Evolutionary conservation across 257 asterid species (phyloP).

Genomic region (Lycium barbarum): DNA sequence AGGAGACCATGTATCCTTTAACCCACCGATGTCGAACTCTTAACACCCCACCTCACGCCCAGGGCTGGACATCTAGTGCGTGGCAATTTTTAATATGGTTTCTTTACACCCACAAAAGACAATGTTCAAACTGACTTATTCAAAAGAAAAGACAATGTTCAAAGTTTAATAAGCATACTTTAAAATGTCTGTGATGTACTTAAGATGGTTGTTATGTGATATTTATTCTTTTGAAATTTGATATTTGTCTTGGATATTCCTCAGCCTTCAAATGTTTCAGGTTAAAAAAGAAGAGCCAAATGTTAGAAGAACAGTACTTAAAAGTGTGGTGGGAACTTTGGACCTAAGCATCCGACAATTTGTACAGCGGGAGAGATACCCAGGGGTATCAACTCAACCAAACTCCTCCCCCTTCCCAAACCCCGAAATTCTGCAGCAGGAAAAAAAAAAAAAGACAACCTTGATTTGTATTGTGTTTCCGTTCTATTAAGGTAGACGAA

Average conservation of each 20-base stretch:
- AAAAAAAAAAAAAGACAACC: constrained; percentile 8
- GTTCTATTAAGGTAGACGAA: neutral
- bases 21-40: too few relatives aligned
- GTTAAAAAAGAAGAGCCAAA: constrained; percentile 80
- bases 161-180: neutral
- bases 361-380: constrained; percentile 79
- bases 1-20: too few relatives aligned
- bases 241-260: constrained; percentile 19
- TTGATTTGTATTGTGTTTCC: neutral
- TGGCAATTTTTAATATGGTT: too few relatives aligned
- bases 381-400: constrained; percentile 65
- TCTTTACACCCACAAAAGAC: too few relatives aligned
- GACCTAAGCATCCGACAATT: constrained; percentile 81
- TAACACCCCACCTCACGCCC: too few relatives aligned
- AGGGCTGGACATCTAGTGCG: too few relatives aligned
- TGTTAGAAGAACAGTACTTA: constrained; percentile 85
- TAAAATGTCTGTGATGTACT: neutral
- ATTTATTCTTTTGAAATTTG: neutral
- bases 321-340: constrained; percentile 88
- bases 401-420: neutral
- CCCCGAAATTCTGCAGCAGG: neutral
- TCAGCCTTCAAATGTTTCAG: constrained; percentile 50
- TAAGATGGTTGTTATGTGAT: neutral
- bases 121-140: too few relatives aligned
- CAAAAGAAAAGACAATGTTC: neutral